phyloP scores from a whole-genome alignment of 345 rosid genomes.

The Fremontodendron californicum region DNA sequence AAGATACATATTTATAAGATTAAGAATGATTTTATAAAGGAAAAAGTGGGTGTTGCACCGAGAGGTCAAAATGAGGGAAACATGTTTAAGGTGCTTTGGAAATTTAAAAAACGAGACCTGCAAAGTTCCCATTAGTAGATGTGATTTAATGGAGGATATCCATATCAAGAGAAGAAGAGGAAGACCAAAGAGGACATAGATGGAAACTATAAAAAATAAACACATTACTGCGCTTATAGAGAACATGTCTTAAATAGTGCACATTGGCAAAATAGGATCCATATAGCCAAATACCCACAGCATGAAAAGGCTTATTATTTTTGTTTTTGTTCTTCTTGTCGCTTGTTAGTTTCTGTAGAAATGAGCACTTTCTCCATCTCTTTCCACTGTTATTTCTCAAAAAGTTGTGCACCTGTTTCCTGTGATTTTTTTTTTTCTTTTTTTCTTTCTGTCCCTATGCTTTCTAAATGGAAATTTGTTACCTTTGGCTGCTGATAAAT shows the following conservation, averaged over 20 bases:
- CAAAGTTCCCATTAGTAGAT: neutral
- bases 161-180: neutral
- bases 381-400: neutral
- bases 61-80: neutral
- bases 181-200: neutral
- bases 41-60: neutral
- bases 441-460: neutral
- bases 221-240: neutral
- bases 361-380: neutral
- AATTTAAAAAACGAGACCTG: neutral
- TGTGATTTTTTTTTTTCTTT: neutral
- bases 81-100: neutral
- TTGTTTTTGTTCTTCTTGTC: neutral
- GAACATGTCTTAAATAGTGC: neutral
- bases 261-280: neutral
- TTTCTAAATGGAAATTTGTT: neutral
- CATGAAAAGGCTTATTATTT: neutral
- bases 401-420: neutral
- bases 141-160: neutral
- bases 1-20: neutral
- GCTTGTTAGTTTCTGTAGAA: neutral
- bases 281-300: too few species aligned
- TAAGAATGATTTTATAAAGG: neutral
- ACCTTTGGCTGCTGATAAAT: neutral
- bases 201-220: neutral